Conservation (phyloP, 192 early-diverging fungal genomes). For the Lobosporangium transversale region DNA sequence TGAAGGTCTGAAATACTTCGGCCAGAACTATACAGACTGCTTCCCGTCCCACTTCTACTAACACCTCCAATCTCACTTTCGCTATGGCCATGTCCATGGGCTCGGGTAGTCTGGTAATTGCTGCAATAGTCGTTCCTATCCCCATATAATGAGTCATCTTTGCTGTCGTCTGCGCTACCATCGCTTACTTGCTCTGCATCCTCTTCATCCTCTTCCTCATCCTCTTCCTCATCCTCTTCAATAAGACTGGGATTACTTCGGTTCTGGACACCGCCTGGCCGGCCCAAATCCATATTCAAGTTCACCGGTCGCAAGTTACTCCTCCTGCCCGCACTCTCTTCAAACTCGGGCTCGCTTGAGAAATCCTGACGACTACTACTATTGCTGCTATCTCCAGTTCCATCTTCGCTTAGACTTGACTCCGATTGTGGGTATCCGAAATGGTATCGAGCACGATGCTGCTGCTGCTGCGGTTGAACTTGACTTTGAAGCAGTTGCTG, state of each 20-base stretch:
- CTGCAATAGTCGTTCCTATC: too few species aligned
- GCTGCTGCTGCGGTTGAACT: constrained; percentile 11
- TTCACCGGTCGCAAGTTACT: constrained; percentile 9
- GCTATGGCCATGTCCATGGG: neutral
- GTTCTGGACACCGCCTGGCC: too few species aligned
- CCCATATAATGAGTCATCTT: too few species aligned
- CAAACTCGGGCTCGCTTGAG: constrained; percentile 11
- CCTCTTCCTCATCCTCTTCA: neutral
- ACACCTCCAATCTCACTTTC: neutral
- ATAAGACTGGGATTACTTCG: neutral
- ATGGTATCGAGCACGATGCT: constrained; percentile 20
- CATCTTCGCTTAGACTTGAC: constrained; percentile 16
- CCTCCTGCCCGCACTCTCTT: neutral
- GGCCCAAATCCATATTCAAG: neutral
- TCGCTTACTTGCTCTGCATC: too few species aligned
- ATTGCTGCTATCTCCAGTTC: constrained; percentile 26
- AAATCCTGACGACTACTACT: constrained; percentile 21
- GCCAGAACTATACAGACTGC: constrained; percentile 7
- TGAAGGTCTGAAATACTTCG: neutral
- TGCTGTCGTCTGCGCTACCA: too few species aligned
- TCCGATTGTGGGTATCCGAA: constrained; percentile 36
- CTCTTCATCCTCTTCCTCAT: constrained; percentile 7
- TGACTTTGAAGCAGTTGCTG: constrained; percentile 33
- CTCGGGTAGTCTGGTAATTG: too few species aligned
- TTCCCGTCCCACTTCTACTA: constrained; percentile 7